A percentile compares a stretch with the other conserved stretches of the same genome.
phyloP scores from a whole-genome alignment of 2,329 filamentous ascomycete species.

The Fusarium bulbicola region DNA sequence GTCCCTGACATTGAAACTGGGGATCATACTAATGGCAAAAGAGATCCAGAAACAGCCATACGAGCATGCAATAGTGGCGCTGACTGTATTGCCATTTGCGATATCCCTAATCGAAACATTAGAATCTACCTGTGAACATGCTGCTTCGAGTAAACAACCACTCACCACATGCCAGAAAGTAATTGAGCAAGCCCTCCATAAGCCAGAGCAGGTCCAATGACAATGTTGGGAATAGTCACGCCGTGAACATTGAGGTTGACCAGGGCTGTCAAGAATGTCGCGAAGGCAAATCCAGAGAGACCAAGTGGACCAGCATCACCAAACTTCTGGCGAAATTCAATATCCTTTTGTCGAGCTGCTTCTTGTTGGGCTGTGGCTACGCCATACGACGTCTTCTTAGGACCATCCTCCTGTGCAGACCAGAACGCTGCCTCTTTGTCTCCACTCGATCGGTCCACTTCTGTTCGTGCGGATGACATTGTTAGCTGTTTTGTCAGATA shows the following conservation, averaged over 20 bases:
- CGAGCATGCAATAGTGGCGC: not conserved
- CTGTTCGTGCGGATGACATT: not conserved
- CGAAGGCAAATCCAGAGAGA: slow-evolving; percentile 1
- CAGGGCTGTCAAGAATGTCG: slow-evolving; percentile 4
- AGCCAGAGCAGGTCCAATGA: slow-evolving; percentile 1
- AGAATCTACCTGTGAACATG: rapidly evolving
- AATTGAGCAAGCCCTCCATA: slow-evolving; percentile 4
- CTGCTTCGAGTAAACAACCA: rapidly evolving
- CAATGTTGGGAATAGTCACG: slow-evolving; percentile 2
- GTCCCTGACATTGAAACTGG: slow-evolving; percentile 1
- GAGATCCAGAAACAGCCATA: slow-evolving; percentile 23
- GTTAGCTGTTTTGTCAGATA: rapidly evolving
- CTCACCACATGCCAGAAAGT: slow-evolving; percentile 14
- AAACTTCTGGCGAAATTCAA: not conserved
- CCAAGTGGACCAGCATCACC: slow-evolving; percentile 7
- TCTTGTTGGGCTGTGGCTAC: not conserved
- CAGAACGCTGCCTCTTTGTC: not conserved
- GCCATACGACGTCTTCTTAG: not conserved
- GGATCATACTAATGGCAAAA: slow-evolving; percentile 9
- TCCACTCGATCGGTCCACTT: not conserved
- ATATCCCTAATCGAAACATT: not conserved
- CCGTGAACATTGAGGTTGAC: slow-evolving; percentile 2
- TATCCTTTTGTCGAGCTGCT: not conserved
- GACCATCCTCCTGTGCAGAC: not conserved
- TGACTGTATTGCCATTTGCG: slow-evolving; percentile 5